phyloP scores from a whole-genome alignment of 176 grass and related monocot species.

The Rhipidocladum racemiflorum region DNA sequence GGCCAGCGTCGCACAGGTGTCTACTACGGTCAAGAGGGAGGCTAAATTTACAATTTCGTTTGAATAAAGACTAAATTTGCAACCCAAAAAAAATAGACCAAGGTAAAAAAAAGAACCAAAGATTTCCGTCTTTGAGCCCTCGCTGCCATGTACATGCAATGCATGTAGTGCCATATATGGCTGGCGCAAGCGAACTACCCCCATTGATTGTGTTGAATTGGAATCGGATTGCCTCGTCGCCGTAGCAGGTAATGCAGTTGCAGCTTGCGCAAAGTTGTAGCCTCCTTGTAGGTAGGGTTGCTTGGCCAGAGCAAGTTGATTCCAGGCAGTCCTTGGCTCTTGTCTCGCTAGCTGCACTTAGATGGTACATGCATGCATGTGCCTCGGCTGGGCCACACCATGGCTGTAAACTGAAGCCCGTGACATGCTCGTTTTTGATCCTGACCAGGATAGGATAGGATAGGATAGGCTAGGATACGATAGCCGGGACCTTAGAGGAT shows the following conservation, averaged over 20 bases:
- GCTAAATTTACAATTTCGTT: too few relatives aligned
- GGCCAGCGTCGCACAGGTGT: too few relatives aligned
- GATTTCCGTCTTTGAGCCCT: too few relatives aligned
- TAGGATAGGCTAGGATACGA: neutral
- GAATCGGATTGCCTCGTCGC: too few relatives aligned
- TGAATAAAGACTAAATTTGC: too few relatives aligned
- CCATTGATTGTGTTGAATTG: neutral
- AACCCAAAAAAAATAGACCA: too few relatives aligned
- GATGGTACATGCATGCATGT: neutral
- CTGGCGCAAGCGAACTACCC: too few relatives aligned
- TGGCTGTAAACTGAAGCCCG: neutral
- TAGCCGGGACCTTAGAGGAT: neutral
- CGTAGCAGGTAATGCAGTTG: neutral
- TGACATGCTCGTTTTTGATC: neutral
- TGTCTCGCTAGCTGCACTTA: neutral
- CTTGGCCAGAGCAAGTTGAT: neutral
- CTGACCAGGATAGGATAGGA: neutral
- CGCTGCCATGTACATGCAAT: neutral
- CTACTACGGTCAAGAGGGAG: too few relatives aligned
- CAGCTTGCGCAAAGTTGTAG: neutral
- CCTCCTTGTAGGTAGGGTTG: neutral
- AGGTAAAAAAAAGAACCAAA: too few relatives aligned
- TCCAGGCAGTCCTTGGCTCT: neutral
- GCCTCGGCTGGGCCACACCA: neutral
- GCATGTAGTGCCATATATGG: neutral